Evolutionary conservation across 2,329 filamentous ascomycete species (phyloP), one percentile per base, ranked within the genome.

Genomic region (Incumbomyces lentus): DNA sequence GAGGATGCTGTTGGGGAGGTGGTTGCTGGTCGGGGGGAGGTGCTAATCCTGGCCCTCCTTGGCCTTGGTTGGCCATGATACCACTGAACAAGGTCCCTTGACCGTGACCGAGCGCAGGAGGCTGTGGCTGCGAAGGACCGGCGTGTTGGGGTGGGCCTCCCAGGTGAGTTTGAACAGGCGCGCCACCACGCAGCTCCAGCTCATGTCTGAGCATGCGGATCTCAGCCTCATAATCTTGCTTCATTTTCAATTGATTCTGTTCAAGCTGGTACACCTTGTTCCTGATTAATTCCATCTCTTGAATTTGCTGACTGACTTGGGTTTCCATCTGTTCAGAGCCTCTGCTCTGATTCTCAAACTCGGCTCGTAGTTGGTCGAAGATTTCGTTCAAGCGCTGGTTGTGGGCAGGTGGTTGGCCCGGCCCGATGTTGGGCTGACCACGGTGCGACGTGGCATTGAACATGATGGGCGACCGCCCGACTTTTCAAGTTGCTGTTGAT

Each of bases 201-300:
- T 96, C 90, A 60, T 88, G 85, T 62, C 86, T 86, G 58, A 98
- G 77, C 60, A 84, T 78, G 54, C 76, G 73, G 51, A 96, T 84
- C 62, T 96, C 88, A 55, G 94, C 87, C 62, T 98, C 92, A 62
- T 96, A 96, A 62, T 95, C 94, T 66, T 82, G 76, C 72, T 96
- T 96, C 61, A 95, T 80, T 44, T 78, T 79, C 59, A 90, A 76
- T 61, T 96, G 92, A 40, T 82, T 79, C 63, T 93, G 88, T 66
- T 98, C 92, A 65, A 98, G 80, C 58, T 86, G 79, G 61, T 87
- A 95, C 50, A 98, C 86, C 68, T 95, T 95, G 62, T 89, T 84
- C 53, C 89, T 78, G 41, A 98, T 87, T 60, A 95, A 78, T 63
- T 95, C 86, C 76, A 96, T 92, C 69, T 98, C 92, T 60, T 90